Conservation (phyloP, 768 basidiomycete species). For the Lentinula guzmanii region DNA sequence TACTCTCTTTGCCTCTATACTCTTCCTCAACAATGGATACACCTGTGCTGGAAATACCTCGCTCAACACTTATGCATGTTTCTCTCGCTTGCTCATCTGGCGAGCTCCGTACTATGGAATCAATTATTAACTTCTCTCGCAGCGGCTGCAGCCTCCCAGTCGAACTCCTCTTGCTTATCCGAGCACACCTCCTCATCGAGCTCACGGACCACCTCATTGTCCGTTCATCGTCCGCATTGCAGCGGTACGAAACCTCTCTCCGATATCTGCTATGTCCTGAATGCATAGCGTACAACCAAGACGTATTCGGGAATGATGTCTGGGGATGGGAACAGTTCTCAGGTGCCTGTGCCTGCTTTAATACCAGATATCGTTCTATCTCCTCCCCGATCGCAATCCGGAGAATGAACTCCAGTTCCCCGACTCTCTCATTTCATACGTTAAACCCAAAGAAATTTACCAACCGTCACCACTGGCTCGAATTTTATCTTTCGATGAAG, state of each 20-base stretch:
- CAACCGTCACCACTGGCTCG: conserved; percentile 3
- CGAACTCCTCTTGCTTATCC: conserved; percentile 49
- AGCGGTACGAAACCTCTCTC: conserved; percentile 32
- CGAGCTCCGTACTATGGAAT: conserved; percentile 37
- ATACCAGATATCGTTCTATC: neutral
- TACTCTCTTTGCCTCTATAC: neutral
- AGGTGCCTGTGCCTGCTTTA: conserved; percentile 7
- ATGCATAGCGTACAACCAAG: conserved; percentile 28
- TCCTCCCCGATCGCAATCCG: neutral
- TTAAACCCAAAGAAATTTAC: neutral
- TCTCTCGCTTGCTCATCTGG: conserved; percentile 44
- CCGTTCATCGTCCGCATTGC: conserved; percentile 36
- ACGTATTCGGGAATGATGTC: conserved; percentile 29
- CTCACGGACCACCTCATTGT: conserved; percentile 35
- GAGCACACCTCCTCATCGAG: conserved; percentile 36
- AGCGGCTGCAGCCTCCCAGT: conserved; percentile 29
- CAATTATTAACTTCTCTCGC: conserved; percentile 20
- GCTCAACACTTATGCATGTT: conserved; percentile 44
- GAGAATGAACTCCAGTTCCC: neutral
- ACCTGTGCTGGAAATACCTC: conserved; percentile 27
- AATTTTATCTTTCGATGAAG: conserved; percentile 6
- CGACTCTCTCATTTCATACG: neutral
- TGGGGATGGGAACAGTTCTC: conserved; percentile 23
- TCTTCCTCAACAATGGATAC: conserved; percentile 18
- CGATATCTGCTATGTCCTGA: conserved; percentile 30